Evolutionary conservation across 2,329 filamentous ascomycete genomes (phyloP), one percentile per base, ranked within the genome.

Genomic region (Aspergillus tubingensis): DNA sequence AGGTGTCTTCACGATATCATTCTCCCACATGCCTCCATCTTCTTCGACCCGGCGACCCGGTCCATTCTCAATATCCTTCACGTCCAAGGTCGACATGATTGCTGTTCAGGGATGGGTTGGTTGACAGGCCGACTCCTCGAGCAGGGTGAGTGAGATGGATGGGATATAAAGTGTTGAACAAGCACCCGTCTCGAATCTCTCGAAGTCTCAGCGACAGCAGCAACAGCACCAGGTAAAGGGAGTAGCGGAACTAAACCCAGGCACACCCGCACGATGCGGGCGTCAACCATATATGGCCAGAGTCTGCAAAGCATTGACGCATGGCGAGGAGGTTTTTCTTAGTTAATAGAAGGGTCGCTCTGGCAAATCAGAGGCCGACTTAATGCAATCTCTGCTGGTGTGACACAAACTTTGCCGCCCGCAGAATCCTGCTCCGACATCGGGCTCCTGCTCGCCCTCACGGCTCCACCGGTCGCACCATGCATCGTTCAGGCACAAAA

Each of bases 1-100:
- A 8, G 59, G 47, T 32, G 54, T 55, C 49, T 65, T 61, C 36
- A 64, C 53, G 41, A 63, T 61, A 13, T 62, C 63, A 5, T 49
- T 41, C 17, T 59, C 60, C 32, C 54, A 41, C 47, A 30, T 50
- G 23, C 25, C 25, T 6, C 21, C 49, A 17, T 64, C 51, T n/a
- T 60, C 53, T 23, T 54, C 60, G 5, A 44, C 19, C 17, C 17
- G 25, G 41, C 10, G 25, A 3, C 39, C 53, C 8, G 53, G 43
- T 15, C 61, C 44, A 39, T 63, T 58, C 32, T 62, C 61, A 38
- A 54, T 49, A 19, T 67, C 63, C 36, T 62, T 65, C 10, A 61
- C 51, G 23, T 65, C 62, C 13, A 47, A 11, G 0, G 54, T 39
- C n/a, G 57, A 53, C 30, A 58, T 49, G 41, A 10, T 44, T 19